These are phyloP conservation scores for Wickerhamomyces pijperi DNA, from an alignment of 805 yeast genomes.

Conservation along the genomic window DNA sequence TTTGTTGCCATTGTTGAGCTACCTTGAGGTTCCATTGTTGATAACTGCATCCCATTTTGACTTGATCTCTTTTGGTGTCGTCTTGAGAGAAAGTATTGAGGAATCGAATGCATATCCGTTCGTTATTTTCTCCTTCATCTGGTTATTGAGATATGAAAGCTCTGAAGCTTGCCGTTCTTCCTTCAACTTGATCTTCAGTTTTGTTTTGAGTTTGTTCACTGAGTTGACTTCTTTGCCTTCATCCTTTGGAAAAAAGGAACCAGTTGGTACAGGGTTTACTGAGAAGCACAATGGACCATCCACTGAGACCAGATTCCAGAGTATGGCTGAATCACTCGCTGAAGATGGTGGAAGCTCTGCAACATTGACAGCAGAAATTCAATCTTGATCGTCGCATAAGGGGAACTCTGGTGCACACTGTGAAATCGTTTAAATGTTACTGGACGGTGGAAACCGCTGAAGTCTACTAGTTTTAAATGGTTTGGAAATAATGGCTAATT, in stretches of 20 bases:
- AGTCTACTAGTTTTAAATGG: too few relatives aligned
- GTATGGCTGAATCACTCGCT: background rate
- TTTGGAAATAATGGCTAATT: too few relatives aligned
- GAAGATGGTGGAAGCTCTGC: background rate
- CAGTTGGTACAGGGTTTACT: too few relatives aligned
- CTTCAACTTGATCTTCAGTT: conserved; percentile 7
- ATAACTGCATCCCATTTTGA: conserved; percentile 28
- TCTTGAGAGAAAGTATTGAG: conserved; percentile 19
- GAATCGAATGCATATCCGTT: conserved; percentile 20
- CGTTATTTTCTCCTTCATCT: conserved; percentile 23
- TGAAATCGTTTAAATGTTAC: too few relatives aligned
- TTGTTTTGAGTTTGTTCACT: background rate
- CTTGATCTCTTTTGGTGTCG: conserved; percentile 20
- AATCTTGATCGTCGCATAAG: too few relatives aligned
- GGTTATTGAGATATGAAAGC: conserved; percentile 28
- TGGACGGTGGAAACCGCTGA: too few relatives aligned
- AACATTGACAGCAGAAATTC: background rate
- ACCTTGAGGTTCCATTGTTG: conserved; percentile 26
- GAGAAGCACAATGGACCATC: too few relatives aligned
- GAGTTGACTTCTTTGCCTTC: background rate
- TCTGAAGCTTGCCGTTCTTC: conserved; percentile 19
- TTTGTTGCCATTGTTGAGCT: conserved; percentile 24
- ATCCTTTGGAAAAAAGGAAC: too few relatives aligned
- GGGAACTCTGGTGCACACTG: too few relatives aligned
- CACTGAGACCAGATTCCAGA: too few relatives aligned